These are phyloP conservation scores for Tricholomella constricta DNA, from an alignment of 768 basidiomycete species.

Conservation along the genomic window DNA sequence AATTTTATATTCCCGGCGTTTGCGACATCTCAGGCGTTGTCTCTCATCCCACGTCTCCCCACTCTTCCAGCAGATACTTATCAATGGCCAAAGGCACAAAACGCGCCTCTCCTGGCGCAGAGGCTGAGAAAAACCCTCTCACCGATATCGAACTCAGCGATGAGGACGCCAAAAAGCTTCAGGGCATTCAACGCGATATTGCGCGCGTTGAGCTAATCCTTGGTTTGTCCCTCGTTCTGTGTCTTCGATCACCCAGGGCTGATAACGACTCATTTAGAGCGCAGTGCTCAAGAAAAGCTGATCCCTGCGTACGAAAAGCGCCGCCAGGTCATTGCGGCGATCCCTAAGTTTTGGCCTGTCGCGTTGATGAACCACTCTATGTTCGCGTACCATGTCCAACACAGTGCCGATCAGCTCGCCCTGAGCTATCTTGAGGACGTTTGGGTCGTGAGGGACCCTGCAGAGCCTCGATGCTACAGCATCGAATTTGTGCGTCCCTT, in stretches of 20 bases:
- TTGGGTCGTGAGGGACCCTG: constrained; percentile 74
- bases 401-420: constrained; percentile 77
- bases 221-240: constrained; percentile 41
- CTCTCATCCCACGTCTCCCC: constrained; percentile 19
- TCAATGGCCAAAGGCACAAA: constrained; percentile 58
- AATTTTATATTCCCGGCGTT: constrained; percentile 25
- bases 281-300: constrained; percentile 58
- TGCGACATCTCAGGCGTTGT: constrained; percentile 14
- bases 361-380: constrained; percentile 74
- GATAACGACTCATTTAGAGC: constrained; percentile 47
- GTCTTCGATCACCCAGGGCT: neutral
- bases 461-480: constrained; percentile 80
- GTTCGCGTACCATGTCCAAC: constrained; percentile 67
- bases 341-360: constrained; percentile 84
- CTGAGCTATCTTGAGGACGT: constrained; percentile 84
- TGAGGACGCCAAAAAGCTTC: constrained; percentile 71
- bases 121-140: constrained; percentile 71
- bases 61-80: constrained; percentile 10
- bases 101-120: constrained; percentile 79
- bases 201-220: constrained; percentile 71
- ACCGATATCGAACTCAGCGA: constrained; percentile 68
- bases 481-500: constrained; percentile 79
- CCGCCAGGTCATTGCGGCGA: constrained; percentile 62
- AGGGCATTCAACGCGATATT: constrained; percentile 65
- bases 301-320: constrained; percentile 70